Base-by-base conservation (phyloP, 2,329 filamentous ascomycete genomes). In the Claviceps paspali region DNA sequence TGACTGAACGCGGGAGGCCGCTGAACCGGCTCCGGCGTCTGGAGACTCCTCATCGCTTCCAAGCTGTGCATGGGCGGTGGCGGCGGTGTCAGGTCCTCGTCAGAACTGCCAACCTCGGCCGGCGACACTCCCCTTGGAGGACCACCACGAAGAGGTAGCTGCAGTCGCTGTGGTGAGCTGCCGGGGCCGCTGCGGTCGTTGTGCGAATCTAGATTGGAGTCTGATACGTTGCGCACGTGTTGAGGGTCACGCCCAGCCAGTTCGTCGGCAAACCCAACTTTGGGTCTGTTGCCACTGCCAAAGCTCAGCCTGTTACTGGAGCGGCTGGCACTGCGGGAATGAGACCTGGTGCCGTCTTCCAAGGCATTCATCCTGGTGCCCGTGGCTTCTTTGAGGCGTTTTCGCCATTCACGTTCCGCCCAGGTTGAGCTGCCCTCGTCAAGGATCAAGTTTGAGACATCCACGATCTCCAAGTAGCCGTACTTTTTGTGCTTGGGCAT, bases 401-500 rank as follows among this genome's bases (percentile, higher is more conserved):
- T 81, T 47, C 87, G 76, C 91, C 91, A 98, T 46, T 95, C 83
- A 18, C 78, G 70, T 59, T 96, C 91, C 31, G 67, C 77, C 86
- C 87, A 95, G 18, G 60, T 65, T 15, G 72, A 62, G 55, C 81
- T 93, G 15, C 82, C 83, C 3, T 85, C 72, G 3, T 79, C 79
- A 44, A 82, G 69, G 43, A 98, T 86, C 29, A 96, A 63, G 37
- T 71, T 70, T 4, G 79, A 77, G 12, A 96, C 83, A 52, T 98
- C 91, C 39, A 87, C 61, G 26, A 86, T 76, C 51, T 96, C 91
- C 19, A 98, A 62, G 51, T 96, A 96, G 1, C 88, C 87, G 50
- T 93, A 93, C 45, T 82, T 73, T 37, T 79, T 76, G 48, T 91
- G 77, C 48, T 82, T 84, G 0, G 91, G 88, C 79, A 98, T 92